Conservation (phyloP, 306 rosid genomes). For the Quercus robur region DNA sequence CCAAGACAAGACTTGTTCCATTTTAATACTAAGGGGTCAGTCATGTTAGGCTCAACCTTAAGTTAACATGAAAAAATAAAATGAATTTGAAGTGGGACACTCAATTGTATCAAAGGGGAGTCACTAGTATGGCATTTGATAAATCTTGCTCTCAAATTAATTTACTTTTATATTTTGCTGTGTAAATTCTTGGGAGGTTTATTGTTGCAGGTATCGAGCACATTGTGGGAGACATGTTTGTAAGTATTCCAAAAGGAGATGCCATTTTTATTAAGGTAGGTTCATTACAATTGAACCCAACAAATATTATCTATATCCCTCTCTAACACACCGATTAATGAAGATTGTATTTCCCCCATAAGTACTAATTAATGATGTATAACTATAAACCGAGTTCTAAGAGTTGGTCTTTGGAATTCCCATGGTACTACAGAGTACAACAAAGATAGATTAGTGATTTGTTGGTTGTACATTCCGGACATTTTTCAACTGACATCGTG, state of each 20-base stretch:
- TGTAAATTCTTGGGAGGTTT: neutral
- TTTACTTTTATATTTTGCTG: neutral
- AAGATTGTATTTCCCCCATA: no score
- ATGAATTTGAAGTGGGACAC: no score
- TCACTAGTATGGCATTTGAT: no score
- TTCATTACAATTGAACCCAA: neutral
- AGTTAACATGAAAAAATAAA: no score
- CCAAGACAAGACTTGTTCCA: no score
- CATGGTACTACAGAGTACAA: neutral
- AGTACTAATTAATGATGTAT: no score
- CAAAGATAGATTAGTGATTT: neutral
- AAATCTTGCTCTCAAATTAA: neutral
- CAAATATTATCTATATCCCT: neutral
- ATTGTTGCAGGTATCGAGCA: conserved; percentile 24
- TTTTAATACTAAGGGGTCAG: no score
- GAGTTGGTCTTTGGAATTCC: no score
- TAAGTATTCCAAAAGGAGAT: conserved; percentile 22
- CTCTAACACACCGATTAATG: neutral
- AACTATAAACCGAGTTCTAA: no score
- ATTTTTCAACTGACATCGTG: neutral
- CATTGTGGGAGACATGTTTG: conserved; percentile 21
- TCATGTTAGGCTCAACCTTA: no score
- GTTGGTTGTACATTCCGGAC: neutral
- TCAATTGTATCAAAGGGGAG: no score
- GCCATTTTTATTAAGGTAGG: conserved; percentile 30